Conservation (phyloP, 257 asterid species). For the Ehretia macrophylla region DNA sequence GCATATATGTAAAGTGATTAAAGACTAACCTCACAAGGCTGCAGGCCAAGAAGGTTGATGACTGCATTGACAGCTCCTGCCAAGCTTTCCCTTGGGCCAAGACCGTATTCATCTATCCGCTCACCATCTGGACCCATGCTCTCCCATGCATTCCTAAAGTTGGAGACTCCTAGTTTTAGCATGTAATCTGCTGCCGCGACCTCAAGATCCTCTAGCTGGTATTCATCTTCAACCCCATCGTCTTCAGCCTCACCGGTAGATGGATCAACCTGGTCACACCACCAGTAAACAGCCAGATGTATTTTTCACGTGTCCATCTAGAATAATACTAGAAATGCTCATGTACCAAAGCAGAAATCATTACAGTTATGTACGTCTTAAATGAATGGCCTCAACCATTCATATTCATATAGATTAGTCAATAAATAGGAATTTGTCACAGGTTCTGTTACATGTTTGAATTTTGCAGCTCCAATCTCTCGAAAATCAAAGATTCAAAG, state of each 20-base stretch:
- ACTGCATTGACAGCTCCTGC: conserved; percentile 89
- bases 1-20: neutral
- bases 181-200: conserved; percentile 53
- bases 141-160: conserved; percentile 80
- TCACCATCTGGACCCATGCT: conserved; percentile 69
- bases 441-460: too few relatives aligned
- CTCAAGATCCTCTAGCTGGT: conserved; percentile 4
- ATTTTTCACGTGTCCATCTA: neutral
- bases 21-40: conserved; percentile 6
- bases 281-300: neutral
- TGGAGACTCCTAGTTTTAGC: conserved; percentile 1
- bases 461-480: too few relatives aligned
- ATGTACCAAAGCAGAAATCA: too few relatives aligned
- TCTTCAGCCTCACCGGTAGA: conserved; percentile 27
- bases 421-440: too few relatives aligned
- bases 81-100: conserved; percentile 89
- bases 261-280: conserved; percentile 62
- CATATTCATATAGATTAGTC: too few relatives aligned
- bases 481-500: too few relatives aligned
- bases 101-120: conserved; percentile 88
- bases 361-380: too few relatives aligned
- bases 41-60: conserved; percentile 77
- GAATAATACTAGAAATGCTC: too few relatives aligned
- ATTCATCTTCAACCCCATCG: conserved; percentile 1
- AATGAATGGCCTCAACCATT: too few relatives aligned